These are phyloP conservation scores for Cucumis sativus DNA, from an alignment of 306 rosid genomes.

Conservation along the genomic window DNA sequence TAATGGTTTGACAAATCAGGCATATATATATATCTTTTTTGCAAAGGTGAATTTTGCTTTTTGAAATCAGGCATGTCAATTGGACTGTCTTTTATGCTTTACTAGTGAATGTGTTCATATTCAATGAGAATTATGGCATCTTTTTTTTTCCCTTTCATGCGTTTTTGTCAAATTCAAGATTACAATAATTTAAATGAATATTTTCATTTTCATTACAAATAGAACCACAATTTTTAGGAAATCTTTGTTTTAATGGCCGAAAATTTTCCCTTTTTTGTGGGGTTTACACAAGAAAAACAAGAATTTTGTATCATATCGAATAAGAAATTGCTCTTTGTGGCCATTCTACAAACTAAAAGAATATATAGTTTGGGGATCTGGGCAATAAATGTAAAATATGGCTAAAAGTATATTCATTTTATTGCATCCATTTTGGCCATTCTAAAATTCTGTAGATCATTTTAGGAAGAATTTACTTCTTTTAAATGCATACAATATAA, in stretches of 20 bases:
- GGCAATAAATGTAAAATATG: neutral
- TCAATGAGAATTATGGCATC: neutral
- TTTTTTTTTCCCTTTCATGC: neutral
- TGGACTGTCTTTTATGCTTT: neutral
- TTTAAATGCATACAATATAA: no score
- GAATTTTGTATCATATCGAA: neutral
- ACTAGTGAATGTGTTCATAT: neutral
- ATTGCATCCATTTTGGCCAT: neutral
- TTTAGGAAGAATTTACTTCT: neutral
- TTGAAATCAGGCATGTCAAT: neutral
- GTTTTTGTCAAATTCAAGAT: neutral
- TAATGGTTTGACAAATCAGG: neutral
- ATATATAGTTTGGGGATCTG: neutral
- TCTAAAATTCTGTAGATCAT: neutral
- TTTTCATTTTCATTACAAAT: neutral
- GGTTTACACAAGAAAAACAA: neutral
- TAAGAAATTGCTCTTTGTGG: neutral
- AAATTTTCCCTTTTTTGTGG: neutral
- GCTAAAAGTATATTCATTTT: neutral
- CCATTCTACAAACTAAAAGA: neutral
- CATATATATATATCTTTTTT: neutral
- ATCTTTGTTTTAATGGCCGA: neutral
- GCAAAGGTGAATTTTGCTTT: no score
- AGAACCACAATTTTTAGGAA: neutral
- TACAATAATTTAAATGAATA: neutral